A percentile compares a stretch with the other conserved stretches of the same genome.
These are phyloP conservation scores for Kazachstania kunashirensis DNA, from an alignment of 805 yeast genomes.

Conservation along the genomic window DNA sequence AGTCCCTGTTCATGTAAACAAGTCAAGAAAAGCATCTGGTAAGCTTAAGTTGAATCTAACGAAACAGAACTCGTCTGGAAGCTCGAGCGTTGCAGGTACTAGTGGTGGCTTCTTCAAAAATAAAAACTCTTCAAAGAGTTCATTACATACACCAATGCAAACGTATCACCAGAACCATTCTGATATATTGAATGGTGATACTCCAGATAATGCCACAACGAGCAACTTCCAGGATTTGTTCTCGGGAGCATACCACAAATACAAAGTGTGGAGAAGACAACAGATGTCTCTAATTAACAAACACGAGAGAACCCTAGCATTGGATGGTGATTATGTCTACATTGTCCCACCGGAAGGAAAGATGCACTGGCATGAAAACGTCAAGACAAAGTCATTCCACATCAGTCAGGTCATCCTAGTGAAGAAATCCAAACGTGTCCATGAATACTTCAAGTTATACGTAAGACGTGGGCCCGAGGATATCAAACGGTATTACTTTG, in stretches of 20 bases:
- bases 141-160: conserved; percentile 20
- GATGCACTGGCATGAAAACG: conserved; percentile 57
- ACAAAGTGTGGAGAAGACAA: conserved; percentile 82
- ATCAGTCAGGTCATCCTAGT: conserved; percentile 64
- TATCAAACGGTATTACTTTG: conserved; percentile 78
- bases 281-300: conserved; percentile 67
- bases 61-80: conserved; percentile 13
- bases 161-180: conserved; percentile 11
- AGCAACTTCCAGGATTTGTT: conserved; percentile 25
- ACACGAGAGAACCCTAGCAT: conserved; percentile 72
- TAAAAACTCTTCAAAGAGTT: conserved; percentile 28
- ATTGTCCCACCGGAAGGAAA: conserved; percentile 75
- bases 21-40: conserved; percentile 13
- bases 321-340: conserved; percentile 92
- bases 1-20: conserved; percentile 6
- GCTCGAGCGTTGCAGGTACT: conserved; percentile 6
- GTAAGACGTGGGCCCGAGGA: conserved; percentile 53
- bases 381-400: conserved; percentile 82
- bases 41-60: conserved; percentile 17
- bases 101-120: conserved; percentile 26
- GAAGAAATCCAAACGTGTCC: conserved; percentile 68
- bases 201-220: conserved; percentile 9
- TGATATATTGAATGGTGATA: conserved; percentile 6
- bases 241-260: conserved; percentile 62
- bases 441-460: conserved; percentile 72